Percentiles rank a stretch among this genome's conserved stretches.
Evolutionary conservation across 768 basidiomycete species (phyloP).

Genomic region (Sistotremastrum suecicum): DNA sequence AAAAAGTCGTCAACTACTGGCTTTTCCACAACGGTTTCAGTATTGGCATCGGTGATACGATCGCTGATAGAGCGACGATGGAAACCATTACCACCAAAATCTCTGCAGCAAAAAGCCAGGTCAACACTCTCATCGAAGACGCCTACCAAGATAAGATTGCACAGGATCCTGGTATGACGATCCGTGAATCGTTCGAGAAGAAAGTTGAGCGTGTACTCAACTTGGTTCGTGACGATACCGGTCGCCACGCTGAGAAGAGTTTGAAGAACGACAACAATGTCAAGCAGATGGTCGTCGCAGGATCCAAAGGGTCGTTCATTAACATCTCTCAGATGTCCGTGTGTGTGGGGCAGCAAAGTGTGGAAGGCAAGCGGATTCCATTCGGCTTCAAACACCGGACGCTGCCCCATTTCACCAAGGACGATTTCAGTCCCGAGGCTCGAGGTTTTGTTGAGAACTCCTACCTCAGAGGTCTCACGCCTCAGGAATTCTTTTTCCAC

Average conservation of each 20-base stretch:
- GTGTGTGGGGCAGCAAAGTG: conserved; percentile 95
- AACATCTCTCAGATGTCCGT: conserved; percentile 99
- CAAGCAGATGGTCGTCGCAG: conserved; percentile 99
- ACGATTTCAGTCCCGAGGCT: conserved; percentile 95
- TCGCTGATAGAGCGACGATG: conserved; percentile 87
- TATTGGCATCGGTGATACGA: conserved; percentile 97
- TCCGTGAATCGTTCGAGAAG: conserved; percentile 96
- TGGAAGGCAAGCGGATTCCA: conserved; percentile 95
- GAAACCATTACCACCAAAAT: conserved; percentile 72
- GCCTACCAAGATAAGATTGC: conserved; percentile 82
- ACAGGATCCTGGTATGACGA: conserved; percentile 93
- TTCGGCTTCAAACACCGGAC: conserved; percentile 97
- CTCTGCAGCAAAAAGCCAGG: conserved; percentile 62
- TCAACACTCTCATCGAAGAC: conserved; percentile 64
- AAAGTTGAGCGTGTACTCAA: conserved; percentile 85
- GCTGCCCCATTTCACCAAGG: conserved; percentile 94
- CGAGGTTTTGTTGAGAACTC: conserved; percentile 99
- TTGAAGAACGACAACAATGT: conserved; percentile 99
- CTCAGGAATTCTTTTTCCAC: conserved; percentile 99
- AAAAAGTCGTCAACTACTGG: conserved; percentile 97
- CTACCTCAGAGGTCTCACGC: conserved; percentile 88
- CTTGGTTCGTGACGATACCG: conserved; percentile 86
- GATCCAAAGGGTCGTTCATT: conserved; percentile 98
- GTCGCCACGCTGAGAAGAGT: conserved; percentile 92
- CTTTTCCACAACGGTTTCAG: conserved; percentile 98